Evolutionary conservation across 371 early-diverging fungal genomes (phyloP), one percentile per base, ranked within the genome.

Genomic region (Rhizopus sp.): DNA sequence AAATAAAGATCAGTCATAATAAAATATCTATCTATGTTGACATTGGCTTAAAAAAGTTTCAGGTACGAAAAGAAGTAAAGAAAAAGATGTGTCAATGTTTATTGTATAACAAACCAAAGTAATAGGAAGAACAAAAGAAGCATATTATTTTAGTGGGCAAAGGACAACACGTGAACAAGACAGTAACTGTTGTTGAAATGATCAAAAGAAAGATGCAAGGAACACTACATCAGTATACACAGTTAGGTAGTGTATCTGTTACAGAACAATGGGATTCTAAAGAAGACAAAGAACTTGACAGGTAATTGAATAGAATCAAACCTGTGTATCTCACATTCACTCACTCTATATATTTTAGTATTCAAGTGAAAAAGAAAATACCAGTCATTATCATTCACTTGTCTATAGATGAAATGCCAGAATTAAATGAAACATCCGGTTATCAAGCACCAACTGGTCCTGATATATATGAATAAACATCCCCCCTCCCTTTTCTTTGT

Each of bases 151-250:
- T 80, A 5, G 65, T 70, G 3, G 77, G 80, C 0, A 72, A 82
- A 53, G 87, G 87, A 1, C 68, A 66, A 33, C 62, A 72, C 29
- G 73, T 88, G 47, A 82, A 82, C 56, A 86, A 86, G 38, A 79
- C 87, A 17, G 85, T 88, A 0, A 81, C 87, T 0, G 83, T 88
- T 3, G 82, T 79, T 8, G 88, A 88, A 54, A 85, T 88, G 49
- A 72, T 83, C 16, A 88, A 87, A 48, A 72, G 88, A 46, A 62
- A 74, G 9, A 68, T 81, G 72, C 75, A 78, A 50, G 85, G 85
- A 0, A 62, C 77, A 1, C 48, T 85, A 23, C 83, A 85, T 57
- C 85, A 85, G 44, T 85, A 83, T 45, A 85, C 82, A 32, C 82
- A 85, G 35, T 64, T 85, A 6, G 85, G 85, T 7, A 82, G 74